Conservation (phyloP, 2,329 filamentous ascomycete genomes). For the Colletotrichum endophyticum region DNA sequence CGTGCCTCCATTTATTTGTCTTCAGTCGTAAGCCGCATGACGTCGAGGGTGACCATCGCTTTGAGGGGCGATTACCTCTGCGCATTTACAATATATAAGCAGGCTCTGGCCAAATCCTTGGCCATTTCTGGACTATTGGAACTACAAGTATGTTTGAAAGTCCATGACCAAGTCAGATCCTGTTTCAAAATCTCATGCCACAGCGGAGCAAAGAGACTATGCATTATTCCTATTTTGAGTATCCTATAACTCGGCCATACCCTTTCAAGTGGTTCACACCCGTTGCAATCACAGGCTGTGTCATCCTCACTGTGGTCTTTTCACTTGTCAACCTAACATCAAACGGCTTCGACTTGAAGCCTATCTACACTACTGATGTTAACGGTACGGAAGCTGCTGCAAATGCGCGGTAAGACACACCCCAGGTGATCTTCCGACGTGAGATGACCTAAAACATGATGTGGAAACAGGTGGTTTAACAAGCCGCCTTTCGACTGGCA, state of each 20-base stretch:
- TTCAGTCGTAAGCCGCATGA: not conserved
- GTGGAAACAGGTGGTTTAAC: not conserved
- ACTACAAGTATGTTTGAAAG: not conserved
- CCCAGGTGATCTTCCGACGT: accelerated
- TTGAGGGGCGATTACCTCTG: not conserved
- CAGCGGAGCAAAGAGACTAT: not conserved
- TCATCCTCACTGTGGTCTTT: not conserved
- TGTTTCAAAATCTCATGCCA: not conserved
- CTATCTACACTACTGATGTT: not conserved
- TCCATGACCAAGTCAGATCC: accelerated
- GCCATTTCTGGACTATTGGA: not conserved
- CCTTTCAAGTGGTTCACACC: not conserved
- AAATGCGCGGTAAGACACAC: not conserved
- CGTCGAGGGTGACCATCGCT: not conserved
- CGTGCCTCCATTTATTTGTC: not conserved
- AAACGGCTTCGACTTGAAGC: not conserved
- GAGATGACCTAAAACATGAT: not conserved
- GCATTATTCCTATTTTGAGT: not conserved
- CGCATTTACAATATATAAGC: not conserved
- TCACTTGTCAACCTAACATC: not conserved
- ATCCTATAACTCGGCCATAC: not conserved
- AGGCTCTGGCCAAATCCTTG: not conserved
- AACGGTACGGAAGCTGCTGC: not conserved
- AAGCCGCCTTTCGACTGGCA: not conserved
- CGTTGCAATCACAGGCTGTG: not conserved